A percentile compares a stretch with the other conserved stretches of the same genome.
Conservation (phyloP, 306 rosid species). For the Nissolia schottii region DNA sequence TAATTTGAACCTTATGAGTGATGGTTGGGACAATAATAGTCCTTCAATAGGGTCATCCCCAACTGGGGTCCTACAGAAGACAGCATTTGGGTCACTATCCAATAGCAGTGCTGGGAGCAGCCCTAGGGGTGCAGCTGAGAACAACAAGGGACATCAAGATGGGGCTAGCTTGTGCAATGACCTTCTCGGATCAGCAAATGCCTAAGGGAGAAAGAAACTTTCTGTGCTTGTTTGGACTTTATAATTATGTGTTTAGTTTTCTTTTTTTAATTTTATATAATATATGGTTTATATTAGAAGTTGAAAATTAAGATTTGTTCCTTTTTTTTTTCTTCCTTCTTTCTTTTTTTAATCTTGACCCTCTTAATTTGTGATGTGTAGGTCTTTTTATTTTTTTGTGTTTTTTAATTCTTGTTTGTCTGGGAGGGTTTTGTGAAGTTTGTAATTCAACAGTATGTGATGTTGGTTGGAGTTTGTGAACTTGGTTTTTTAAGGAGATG, state of each 20-base stretch:
- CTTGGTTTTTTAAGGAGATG: neutral
- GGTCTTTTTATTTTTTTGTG: neutral
- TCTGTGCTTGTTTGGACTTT: conserved; percentile 9
- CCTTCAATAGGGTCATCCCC: conserved; percentile 85
- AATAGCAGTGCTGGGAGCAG: conserved; percentile 94
- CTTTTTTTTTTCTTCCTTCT: neutral
- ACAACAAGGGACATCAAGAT: conserved; percentile 46
- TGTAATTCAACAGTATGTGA: conserved; percentile 12
- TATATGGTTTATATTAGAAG: conserved; percentile 16
- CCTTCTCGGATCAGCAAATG: conserved; percentile 41
- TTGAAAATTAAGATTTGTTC: conserved; percentile 23
- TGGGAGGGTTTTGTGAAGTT: neutral
- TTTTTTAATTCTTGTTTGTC: neutral
- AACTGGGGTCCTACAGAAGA: conserved; percentile 76
- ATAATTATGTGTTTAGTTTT: conserved; percentile 3
- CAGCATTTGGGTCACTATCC: conserved; percentile 69
- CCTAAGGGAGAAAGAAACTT: neutral
- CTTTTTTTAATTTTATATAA: conserved; percentile 6
- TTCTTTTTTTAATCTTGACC: neutral
- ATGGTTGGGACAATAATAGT: conserved; percentile 70
- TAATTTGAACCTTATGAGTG: conserved; percentile 59
- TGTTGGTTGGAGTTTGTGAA: conserved; percentile 14
- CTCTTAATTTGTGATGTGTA: conserved; percentile 23
- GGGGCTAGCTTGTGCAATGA: conserved; percentile 69
- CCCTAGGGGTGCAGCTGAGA: conserved; percentile 82